Evolutionary conservation across 352 stramenopile genomes (phyloP).

Genomic region (Globisporangium solare): DNA sequence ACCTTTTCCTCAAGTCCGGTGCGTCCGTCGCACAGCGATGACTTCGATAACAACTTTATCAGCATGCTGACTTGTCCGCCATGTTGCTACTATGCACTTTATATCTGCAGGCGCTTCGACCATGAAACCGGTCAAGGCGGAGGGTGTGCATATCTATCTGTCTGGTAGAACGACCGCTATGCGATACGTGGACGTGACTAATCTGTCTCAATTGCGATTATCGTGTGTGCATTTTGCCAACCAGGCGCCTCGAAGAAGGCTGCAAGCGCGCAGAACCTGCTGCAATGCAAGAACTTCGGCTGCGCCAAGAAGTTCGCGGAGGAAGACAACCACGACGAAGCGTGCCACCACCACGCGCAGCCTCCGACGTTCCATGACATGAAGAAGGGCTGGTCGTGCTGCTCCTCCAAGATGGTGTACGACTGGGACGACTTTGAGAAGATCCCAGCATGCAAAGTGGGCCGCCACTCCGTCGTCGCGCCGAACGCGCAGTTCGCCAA

Average conservation of each 20-base stretch:
- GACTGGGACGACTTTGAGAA: constrained; percentile 95
- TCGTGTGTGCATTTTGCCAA: background rate
- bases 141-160: constrained; percentile 31
- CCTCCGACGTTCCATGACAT: constrained; percentile 88
- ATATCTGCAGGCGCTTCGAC: constrained; percentile 31
- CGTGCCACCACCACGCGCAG: constrained; percentile 72
- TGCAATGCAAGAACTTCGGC: constrained; percentile 87
- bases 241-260: constrained; percentile 1
- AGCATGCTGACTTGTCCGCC: background rate
- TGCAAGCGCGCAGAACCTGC: constrained; percentile 25
- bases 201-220: background rate
- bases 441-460: constrained; percentile 67
- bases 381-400: constrained; percentile 91
- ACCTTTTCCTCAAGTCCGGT: constrained; percentile 78
- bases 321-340: constrained; percentile 67
- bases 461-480: constrained; percentile 64
- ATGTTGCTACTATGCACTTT: background rate
- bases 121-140: constrained; percentile 38
- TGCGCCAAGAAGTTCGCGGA: constrained; percentile 80
- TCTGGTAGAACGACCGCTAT: no score
- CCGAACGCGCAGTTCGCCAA: constrained; percentile 71
- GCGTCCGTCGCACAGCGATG: constrained; percentile 10
- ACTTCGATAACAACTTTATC: constrained; percentile 1
- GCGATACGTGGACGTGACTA: no score
- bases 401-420: constrained; percentile 89